These are phyloP conservation scores for Wickerhamomyces mucosus DNA, from an alignment of 805 yeast genomes.

Conservation along the genomic window DNA sequence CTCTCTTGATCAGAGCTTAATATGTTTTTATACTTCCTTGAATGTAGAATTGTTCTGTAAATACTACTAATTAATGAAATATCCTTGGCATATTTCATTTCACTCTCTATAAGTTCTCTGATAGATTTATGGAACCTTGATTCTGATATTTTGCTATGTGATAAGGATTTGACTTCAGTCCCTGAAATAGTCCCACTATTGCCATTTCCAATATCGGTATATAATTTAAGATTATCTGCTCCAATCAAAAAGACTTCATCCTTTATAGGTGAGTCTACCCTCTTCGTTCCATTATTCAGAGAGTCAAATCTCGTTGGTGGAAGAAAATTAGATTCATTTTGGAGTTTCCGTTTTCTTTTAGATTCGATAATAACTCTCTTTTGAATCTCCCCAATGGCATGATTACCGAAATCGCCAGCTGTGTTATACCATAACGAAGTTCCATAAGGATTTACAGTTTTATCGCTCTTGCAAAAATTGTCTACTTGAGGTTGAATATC, in stretches of 20 bases:
- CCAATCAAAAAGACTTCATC: constrained; percentile 13
- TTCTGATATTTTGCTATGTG: too few species aligned
- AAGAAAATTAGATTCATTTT: constrained; percentile 1
- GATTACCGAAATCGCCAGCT: constrained; percentile 24
- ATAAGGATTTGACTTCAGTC: not conserved
- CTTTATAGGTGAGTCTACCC: constrained; percentile 28
- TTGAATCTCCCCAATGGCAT: constrained; percentile 24
- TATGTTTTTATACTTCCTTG: constrained; percentile 21
- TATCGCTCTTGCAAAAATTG: too few species aligned
- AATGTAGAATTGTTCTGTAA: constrained; percentile 24
- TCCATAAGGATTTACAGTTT: constrained; percentile 29
- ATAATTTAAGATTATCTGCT: constrained; percentile 4
- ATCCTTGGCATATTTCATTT: constrained; percentile 23
- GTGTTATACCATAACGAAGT: constrained; percentile 33
- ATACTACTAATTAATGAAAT: constrained; percentile 23
- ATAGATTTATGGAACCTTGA: constrained; percentile 18
- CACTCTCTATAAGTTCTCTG: constrained; percentile 24
- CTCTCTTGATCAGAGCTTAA: constrained; percentile 27
- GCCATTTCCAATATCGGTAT: constrained; percentile 4
- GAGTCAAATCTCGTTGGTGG: constrained; percentile 20
- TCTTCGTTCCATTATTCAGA: constrained; percentile 18
- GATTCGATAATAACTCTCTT: constrained; percentile 11
- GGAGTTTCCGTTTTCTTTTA: constrained; percentile 5
- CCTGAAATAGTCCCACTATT: constrained; percentile 1
- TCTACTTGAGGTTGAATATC: too few species aligned